Conservation (phyloP, 2,329 filamentous ascomycete species). For the Neonectria coccinea region DNA sequence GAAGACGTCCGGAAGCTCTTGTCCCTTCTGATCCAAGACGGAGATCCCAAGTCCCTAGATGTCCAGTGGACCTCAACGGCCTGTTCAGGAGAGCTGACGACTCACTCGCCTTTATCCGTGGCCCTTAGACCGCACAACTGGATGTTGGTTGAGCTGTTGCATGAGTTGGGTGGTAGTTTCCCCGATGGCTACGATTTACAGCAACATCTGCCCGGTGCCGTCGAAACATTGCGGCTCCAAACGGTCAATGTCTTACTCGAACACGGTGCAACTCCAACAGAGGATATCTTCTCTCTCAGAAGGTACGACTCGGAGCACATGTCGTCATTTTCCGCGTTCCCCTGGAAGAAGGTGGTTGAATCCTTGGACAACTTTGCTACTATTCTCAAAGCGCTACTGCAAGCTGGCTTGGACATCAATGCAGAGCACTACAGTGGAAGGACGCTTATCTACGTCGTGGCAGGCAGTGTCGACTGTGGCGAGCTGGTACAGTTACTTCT, state of each 20-base stretch:
- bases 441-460: neutral
- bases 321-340: neutral
- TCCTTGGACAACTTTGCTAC: neutral
- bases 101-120: neutral
- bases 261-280: neutral
- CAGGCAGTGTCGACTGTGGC: neutral
- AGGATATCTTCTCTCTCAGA: neutral
- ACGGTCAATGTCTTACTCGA: neutral
- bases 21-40: neutral
- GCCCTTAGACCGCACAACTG: neutral
- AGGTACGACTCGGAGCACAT: neutral
- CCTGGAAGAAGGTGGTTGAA: neutral
- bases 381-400: neutral
- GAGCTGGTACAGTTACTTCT: neutral
- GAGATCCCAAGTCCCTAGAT: neutral
- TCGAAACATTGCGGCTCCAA: neutral
- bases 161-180: neutral
- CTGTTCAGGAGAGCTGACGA: neutral
- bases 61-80: neutral
- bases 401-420: slow-evolving; percentile 5
- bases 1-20: slow-evolving; percentile 2
- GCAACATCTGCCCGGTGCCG: neutral
- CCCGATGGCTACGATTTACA: neutral
- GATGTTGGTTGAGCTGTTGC: neutral
- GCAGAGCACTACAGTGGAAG: neutral